phyloP scores from a whole-genome alignment of 2,329 filamentous ascomycete genomes.

The Colletotrichum abscissum region DNA sequence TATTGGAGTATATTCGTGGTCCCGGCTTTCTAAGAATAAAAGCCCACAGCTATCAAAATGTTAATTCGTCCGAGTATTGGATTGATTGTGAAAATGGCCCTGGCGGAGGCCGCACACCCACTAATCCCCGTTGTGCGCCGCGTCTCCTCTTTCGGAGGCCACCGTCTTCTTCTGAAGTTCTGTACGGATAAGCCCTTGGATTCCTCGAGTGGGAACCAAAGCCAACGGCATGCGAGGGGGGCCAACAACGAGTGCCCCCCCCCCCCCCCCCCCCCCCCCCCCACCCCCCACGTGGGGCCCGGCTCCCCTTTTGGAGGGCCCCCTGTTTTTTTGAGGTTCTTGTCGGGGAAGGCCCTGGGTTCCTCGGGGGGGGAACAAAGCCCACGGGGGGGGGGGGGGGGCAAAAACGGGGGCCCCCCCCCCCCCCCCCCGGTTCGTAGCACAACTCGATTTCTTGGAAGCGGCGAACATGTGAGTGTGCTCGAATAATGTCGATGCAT shows the following conservation, averaged over 20 bases:
- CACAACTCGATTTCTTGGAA: slow-evolving; percentile 26
- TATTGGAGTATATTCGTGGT: background rate
- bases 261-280: background rate
- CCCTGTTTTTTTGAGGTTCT: too few relatives aligned
- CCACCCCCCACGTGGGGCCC: too few relatives aligned
- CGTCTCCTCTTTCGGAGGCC: slow-evolving; percentile 1
- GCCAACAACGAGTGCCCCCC: background rate
- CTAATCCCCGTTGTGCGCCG: slow-evolving; percentile 15
- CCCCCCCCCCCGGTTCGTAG: background rate
- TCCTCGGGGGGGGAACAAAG: too few relatives aligned
- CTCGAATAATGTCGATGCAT: slow-evolving; percentile 35
- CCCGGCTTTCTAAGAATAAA: slow-evolving; percentile 31
- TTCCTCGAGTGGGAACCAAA: slow-evolving; percentile 17
- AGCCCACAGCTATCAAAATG: slow-evolving; percentile 4
- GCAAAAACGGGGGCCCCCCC: too few relatives aligned
- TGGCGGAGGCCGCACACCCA: slow-evolving; percentile 33
- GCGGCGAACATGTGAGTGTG: slow-evolving; percentile 30
- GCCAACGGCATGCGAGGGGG: slow-evolving; percentile 28
- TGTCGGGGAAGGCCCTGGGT: too few relatives aligned
- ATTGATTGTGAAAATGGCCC: slow-evolving; percentile 29
- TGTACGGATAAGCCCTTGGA: slow-evolving; percentile 22
- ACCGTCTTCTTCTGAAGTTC: background rate
- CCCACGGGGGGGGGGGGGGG: too few relatives aligned
- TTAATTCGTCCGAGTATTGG: slow-evolving; percentile 25
- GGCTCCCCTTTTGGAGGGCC: too few relatives aligned